phyloP scores from a whole-genome alignment of 2,329 filamentous ascomycete genomes.

The Chrysoporthe cubensis region DNA sequence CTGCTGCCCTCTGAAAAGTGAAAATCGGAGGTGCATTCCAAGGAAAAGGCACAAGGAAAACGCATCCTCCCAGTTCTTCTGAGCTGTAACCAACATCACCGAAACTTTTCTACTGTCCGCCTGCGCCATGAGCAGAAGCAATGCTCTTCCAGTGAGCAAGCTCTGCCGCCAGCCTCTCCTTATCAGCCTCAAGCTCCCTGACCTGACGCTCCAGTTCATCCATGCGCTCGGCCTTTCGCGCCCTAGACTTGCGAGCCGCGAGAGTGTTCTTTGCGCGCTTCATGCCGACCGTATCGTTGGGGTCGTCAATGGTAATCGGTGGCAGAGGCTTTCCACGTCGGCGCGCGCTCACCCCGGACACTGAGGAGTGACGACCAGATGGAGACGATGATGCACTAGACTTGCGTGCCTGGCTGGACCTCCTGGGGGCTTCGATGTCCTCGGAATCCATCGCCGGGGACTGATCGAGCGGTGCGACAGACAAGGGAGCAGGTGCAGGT shows the following conservation, averaged over 20 bases:
- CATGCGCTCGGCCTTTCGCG: conserved; percentile 79
- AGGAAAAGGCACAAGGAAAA: conserved; percentile 13
- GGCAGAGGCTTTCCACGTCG: conserved; percentile 81
- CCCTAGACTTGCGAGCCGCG: conserved; percentile 89
- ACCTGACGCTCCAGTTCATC: conserved; percentile 77
- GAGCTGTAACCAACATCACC: conserved; percentile 22
- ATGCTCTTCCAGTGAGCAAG: conserved; percentile 68
- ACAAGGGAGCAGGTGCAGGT: conserved; percentile 27
- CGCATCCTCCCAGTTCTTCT: conserved; percentile 27
- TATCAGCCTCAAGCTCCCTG: conserved; percentile 61
- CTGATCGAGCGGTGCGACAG: conserved; percentile 38
- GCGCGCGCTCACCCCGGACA: conserved; percentile 71
- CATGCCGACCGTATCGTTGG: conserved; percentile 74
- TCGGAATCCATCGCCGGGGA: conserved; percentile 52
- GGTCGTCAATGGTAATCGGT: conserved; percentile 76
- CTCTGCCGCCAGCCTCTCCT: conserved; percentile 33
- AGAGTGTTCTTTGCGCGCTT: conserved; percentile 94
- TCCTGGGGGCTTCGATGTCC: conserved; percentile 52
- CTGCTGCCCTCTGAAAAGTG: not conserved
- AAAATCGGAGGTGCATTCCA: conserved; percentile 15
- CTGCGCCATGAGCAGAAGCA: conserved; percentile 46
- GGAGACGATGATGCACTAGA: conserved; percentile 49
- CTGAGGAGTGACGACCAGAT: conserved; percentile 64
- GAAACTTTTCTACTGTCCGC: conserved; percentile 37
- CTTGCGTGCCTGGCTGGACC: conserved; percentile 51